Conservation (phyloP, 2,329 filamentous ascomycete genomes). For the Domatiomyces globalis region DNA sequence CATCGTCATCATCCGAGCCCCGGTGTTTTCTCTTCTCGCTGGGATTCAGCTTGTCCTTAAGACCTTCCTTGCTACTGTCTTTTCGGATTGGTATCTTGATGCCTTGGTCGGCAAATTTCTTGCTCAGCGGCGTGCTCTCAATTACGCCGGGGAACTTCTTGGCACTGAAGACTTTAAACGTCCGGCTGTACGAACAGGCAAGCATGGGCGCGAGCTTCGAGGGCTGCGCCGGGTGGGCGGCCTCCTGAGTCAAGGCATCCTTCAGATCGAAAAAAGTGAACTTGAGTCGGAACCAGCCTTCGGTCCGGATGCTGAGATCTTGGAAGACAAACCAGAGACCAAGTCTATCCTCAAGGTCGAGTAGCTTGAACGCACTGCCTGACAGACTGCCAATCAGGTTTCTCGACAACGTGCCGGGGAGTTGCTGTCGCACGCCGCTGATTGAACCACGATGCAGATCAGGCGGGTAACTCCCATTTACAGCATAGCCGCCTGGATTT, state of each 20-base stretch:
- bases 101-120: slow-evolving; percentile 81
- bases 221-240: background rate
- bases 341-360: slow-evolving; percentile 62
- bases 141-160: slow-evolving; percentile 98
- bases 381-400: slow-evolving; percentile 88
- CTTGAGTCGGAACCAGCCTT: slow-evolving; percentile 73
- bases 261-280: slow-evolving; percentile 79
- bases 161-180: slow-evolving; percentile 86
- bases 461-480: background rate
- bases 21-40: slow-evolving; percentile 30
- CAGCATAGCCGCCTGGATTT: background rate
- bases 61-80: slow-evolving; percentile 41
- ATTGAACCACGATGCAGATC: background rate
- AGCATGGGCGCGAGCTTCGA: slow-evolving; percentile 46
- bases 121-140: slow-evolving; percentile 80
- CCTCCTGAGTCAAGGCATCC: slow-evolving; percentile 19
- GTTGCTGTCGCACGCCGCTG: background rate
- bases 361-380: slow-evolving; percentile 73
- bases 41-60: background rate
- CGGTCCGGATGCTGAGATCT: slow-evolving; percentile 84
- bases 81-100: slow-evolving; percentile 96
- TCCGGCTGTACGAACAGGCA: slow-evolving; percentile 71
- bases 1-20: slow-evolving; percentile 23
- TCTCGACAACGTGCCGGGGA: slow-evolving; percentile 51
- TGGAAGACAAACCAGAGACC: slow-evolving; percentile 96